phyloP scores from a whole-genome alignment of 139 green algal genomes.

The Closterium sp. region DNA sequence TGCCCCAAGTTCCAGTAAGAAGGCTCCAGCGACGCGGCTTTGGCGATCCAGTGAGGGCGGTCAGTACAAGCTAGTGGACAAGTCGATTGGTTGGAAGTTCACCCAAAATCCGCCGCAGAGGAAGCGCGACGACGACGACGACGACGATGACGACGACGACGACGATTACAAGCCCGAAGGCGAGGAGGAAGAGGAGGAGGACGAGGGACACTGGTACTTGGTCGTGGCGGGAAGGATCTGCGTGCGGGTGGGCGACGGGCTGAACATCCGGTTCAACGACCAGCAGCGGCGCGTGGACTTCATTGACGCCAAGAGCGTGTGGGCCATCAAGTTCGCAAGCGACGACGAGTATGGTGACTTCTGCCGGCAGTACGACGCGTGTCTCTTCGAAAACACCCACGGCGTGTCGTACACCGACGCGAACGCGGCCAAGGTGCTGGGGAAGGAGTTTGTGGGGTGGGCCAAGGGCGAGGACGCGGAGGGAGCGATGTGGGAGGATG shows the following conservation, averaged over 20 bases:
- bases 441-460: conserved; percentile 55
- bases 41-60: too few relatives aligned
- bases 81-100: too few relatives aligned
- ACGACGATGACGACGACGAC: conserved; percentile 31
- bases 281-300: conserved; percentile 36
- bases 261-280: conserved; percentile 34
- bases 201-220: conserved; percentile 30
- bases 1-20: too few relatives aligned
- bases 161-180: conserved; percentile 37
- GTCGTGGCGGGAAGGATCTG: neutral
- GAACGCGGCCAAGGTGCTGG: conserved; percentile 60
- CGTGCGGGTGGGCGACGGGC: neutral
- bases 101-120: too few relatives aligned
- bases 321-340: conserved; percentile 27
- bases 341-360: conserved; percentile 26
- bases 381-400: conserved; percentile 84
- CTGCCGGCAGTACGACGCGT: conserved; percentile 52
- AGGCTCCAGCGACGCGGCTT: too few relatives aligned
- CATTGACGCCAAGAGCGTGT: conserved; percentile 6
- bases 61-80: too few relatives aligned
- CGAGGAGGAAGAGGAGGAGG: conserved; percentile 27
- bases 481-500: conserved; percentile 48
- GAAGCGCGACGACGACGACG: neutral
- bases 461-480: conserved; percentile 57
- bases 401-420: conserved; percentile 61